Base-by-base conservation (phyloP, 768 basidiomycete genomes). In the Tylopilus sp. region DNA sequence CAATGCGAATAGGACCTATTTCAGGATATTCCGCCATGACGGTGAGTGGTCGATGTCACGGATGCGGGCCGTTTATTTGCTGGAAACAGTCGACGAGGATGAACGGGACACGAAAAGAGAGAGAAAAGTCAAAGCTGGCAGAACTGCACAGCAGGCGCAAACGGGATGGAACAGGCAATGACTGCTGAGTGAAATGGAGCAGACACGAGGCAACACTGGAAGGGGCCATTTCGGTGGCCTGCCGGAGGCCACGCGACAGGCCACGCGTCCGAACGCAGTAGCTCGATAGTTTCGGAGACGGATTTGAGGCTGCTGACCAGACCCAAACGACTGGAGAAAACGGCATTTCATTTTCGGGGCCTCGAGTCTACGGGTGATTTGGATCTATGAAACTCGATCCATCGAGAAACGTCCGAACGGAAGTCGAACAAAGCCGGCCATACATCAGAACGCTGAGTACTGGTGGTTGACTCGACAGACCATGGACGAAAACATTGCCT, bases 141-240 rank as follows among this genome's bases (percentile, higher is more conserved):
- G 41, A 25, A 55, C 28, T 30, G 48, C 61, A 50, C 56, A 61
- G 63, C 64, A 66, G 55, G 54, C 62, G 61, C 45, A 63, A 63
- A 48, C 54, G 26, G 58, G 53, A 63, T 66, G 58, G 63, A 46
- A 50, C 45, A 50, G 54, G 64, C 52, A 57, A 63, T 36, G 53
- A 24, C 48, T 55, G 49, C 36, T 56, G 48, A 34, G 61, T 53
- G 36, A 48, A 63, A 64, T 48, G 59, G 45, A 50, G 54, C 41
- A 24, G 31, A 56, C 68, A 69, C 65, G 68, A 71, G 68, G 68
- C 69, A 50, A 57, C 63, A 59, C 57, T 38, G 48, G 54, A 69
- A 60, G 59, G 59, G 56, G 64, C 28, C 57, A 58, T 50, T 56
- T 56, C 50, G 43, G 48, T 47, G 29, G 14, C 48, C 54, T 65